Evolutionary conservation across 2,329 filamentous ascomycete species (phyloP), one percentile per base, ranked within the genome.

Genomic region (Teratosphaeria pseudoeucalypti): DNA sequence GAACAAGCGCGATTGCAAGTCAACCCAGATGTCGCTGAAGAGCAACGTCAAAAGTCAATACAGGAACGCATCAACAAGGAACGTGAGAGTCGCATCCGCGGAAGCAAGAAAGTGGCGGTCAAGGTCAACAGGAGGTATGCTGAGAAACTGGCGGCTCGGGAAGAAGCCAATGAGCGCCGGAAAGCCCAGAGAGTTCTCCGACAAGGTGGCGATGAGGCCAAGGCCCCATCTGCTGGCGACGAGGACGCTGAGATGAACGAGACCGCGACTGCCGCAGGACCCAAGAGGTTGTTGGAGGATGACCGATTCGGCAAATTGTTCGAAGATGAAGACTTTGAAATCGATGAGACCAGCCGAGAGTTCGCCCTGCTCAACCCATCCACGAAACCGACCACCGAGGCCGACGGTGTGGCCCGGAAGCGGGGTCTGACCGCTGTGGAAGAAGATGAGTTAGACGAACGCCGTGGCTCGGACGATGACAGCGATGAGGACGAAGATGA

Each of bases 11-110:
- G 89, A 58, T 78, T 99, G 61, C 96, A 97, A 68, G 88, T 89
- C 56, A 96, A 97, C 75, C 94, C 94, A 0, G 95, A 95, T 71
- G 83, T 95, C 57, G 95, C 89, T 82, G 90, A 96, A 71, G 90
- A 97, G 69, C 90, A 97, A 74, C 84, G 91, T 60, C 86, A 87
- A 62, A 96, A 95, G 80, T 86, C 88, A 65, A 85, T 99, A 67
- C 90, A 92, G 74, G 90, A 95, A 71, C 96, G 92, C 81, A 90
- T 99, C 64, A 90, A 96, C 71, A 96, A 96, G 77, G 92, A 97
- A 76, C 85, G 94, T n/a, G 90, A 94, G 70, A 95, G 87, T 72
- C 84, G 94, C 66, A 97, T 99, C 70, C 85, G 94, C 67, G 92
- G 92, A 64, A 90, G 86, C 75, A 96, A 96, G 79, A 96, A 96